These are phyloP conservation scores for Debaryomyces prosopidis DNA, from an alignment of 805 yeast species.

Conservation along the genomic window DNA sequence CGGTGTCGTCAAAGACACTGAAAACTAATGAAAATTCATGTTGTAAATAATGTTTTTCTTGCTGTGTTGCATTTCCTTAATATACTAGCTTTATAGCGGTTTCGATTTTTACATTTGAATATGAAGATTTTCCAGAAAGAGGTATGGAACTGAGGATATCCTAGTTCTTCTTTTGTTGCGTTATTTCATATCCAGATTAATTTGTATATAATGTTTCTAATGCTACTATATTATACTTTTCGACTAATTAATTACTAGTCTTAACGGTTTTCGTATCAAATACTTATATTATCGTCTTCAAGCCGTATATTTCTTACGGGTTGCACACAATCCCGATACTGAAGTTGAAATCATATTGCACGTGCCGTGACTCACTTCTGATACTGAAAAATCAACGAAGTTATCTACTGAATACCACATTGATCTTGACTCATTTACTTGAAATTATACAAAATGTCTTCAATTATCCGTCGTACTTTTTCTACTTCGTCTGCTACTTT, in stretches of 20 bases:
- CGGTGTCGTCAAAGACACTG: slow-evolving; percentile 73
- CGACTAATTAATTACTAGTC: too few species aligned
- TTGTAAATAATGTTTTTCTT: slow-evolving; percentile 2
- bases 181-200: too few species aligned
- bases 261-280: too few species aligned
- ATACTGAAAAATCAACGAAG: background rate
- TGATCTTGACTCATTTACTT: too few species aligned
- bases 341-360: background rate
- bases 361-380: slow-evolving; percentile 9
- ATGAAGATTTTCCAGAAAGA: background rate
- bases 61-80: background rate
- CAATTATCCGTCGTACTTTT: slow-evolving; percentile 31
- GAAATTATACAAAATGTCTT: background rate
- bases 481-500: slow-evolving; percentile 30
- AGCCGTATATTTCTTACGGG: too few species aligned
- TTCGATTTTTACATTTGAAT: background rate
- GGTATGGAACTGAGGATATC: background rate
- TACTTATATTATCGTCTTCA: too few species aligned
- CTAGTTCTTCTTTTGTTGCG: too few species aligned
- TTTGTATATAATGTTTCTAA: too few species aligned
- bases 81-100: background rate
- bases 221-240: too few species aligned
- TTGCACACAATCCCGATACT: too few species aligned
- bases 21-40: slow-evolving; percentile 5
- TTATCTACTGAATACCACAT: background rate